Base-by-base conservation (phyloP, 257 asterid genomes). In the Solanum paucissectum region DNA sequence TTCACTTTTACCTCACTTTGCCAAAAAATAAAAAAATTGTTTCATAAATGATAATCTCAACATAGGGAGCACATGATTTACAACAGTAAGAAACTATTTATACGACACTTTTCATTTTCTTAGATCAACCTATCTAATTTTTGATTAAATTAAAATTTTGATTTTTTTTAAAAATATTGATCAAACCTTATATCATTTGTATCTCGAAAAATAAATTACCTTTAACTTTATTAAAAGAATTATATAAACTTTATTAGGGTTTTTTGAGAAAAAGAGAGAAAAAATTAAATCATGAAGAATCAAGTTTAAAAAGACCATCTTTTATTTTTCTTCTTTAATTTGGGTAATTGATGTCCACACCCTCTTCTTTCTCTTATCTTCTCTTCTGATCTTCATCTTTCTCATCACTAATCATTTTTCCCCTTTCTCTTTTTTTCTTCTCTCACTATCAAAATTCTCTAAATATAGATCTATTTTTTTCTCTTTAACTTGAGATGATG, bases 301-400 rank as follows among this genome's bases (percentile, higher is more conserved):
- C 71, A 82, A 82, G 85, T 82, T 79, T 49, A 49, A 81, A 76
- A 49, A 9, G 86, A 20, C 71, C 69, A 29, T 82, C 21, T 46
- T 46, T 46, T 82, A 55, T 27, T 38, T 58, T 52, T 23, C 77
- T 27, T 55, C 71, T 82, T 89, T 74, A 74, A 74, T 74, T 73
- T 79, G 91, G 90, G 87, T 89, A 90, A 89, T 90, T 91, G 76
- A 87, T 91, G 93, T 90, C 93, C 93, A 91, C 93, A 89, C 93
- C 91, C 89, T 90, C 86, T 87, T 83, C 89, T 90, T 64, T 86
- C 81, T 91, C 93, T 91, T 90, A 89, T 90, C 91, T 87, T 86
- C 90, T 79, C 66, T 86, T 91, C 92, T 88, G 90, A 90, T 87
- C 91, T 90, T 87, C 89, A 83, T 89, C 91, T 34, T 36, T 40